Conservation (phyloP, 1,284 basidiomycete species). For the Kwoniella shivajii region DNA sequence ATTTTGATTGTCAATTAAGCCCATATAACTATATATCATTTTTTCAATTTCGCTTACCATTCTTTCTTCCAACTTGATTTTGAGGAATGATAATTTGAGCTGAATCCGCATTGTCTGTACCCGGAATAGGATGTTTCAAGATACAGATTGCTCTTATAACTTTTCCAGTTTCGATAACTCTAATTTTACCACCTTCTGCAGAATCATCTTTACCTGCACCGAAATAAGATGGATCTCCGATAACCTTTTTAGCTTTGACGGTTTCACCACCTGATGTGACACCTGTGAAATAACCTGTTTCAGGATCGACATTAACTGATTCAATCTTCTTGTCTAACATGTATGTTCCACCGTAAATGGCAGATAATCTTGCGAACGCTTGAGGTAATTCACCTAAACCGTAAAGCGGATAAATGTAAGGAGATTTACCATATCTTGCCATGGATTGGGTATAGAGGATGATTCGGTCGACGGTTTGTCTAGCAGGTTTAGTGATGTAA, state of each 20-base stretch:
- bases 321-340: conserved; percentile 98
- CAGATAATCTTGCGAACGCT: conserved; percentile 95
- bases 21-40: not conserved
- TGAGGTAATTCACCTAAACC: conserved; percentile 98
- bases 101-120: conserved; percentile 92
- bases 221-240: conserved; percentile 98
- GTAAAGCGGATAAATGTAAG: conserved; percentile 99
- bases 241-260: conserved; percentile 96
- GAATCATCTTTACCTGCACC: conserved; percentile 66
- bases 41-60: conserved; percentile 64
- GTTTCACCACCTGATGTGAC: conserved; percentile 89
- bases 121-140: conserved; percentile 97
- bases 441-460: conserved; percentile 97
- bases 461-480: conserved; percentile 90
- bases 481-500: conserved; percentile 90
- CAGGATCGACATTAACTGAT: conserved; percentile 79
- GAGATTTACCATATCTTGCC: conserved; percentile 99
- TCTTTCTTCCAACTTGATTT: conserved; percentile 92
- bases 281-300: conserved; percentile 85
- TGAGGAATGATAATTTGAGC: conserved; percentile 99
- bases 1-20: not conserved
- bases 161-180: conserved; percentile 89
- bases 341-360: conserved; percentile 99
- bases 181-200: conserved; percentile 67
- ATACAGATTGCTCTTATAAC: conserved; percentile 97